A percentile compares a stretch with the other conserved stretches of the same genome.
These are phyloP conservation scores for Sparassis latifolia DNA, from an alignment of 1,284 basidiomycete genomes.

Conservation along the genomic window DNA sequence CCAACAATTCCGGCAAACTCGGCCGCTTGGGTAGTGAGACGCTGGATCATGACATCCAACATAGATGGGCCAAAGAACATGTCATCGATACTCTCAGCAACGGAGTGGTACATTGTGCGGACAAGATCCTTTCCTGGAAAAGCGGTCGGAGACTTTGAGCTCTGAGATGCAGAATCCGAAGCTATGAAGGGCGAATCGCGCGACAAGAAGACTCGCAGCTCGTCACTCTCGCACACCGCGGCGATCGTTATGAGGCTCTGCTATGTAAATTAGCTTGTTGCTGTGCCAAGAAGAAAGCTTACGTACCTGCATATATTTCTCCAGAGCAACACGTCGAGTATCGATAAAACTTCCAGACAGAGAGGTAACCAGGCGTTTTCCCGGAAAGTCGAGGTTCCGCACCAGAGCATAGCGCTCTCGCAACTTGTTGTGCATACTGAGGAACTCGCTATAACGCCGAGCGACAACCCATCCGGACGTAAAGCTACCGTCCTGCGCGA, in stretches of 20 bases:
- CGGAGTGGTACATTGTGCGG: conserved; percentile 79
- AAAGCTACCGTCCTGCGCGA: conserved; percentile 69
- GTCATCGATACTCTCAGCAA: conserved; percentile 89
- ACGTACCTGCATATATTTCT: conserved; percentile 84
- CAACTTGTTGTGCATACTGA: conserved; percentile 80
- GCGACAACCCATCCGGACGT: conserved; percentile 88
- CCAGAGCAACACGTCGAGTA: conserved; percentile 68
- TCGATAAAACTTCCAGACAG: conserved; percentile 84
- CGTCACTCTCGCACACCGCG: conserved; percentile 75
- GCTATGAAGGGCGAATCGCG: conserved; percentile 75
- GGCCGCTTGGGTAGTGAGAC: conserved; percentile 81
- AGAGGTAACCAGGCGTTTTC: conserved; percentile 82
- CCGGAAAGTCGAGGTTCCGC: conserved; percentile 78
- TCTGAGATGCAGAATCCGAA: conserved; percentile 33
- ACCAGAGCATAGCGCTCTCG: conserved; percentile 68
- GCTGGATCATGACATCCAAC: conserved; percentile 88
- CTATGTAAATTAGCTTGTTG: conserved; percentile 1
- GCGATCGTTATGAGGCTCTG: conserved; percentile 73
- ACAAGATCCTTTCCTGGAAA: conserved; percentile 74
- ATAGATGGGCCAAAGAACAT: conserved; percentile 91
- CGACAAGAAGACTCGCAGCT: conserved; percentile 84
- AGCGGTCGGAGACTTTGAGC: conserved; percentile 27
- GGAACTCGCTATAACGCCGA: conserved; percentile 91
- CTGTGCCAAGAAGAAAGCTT: background rate
- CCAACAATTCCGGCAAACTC: conserved; percentile 82